These are phyloP conservation scores for Rhinocladiella mackenziei DNA, from an alignment of 2,329 filamentous ascomycete genomes.

Conservation along the genomic window DNA sequence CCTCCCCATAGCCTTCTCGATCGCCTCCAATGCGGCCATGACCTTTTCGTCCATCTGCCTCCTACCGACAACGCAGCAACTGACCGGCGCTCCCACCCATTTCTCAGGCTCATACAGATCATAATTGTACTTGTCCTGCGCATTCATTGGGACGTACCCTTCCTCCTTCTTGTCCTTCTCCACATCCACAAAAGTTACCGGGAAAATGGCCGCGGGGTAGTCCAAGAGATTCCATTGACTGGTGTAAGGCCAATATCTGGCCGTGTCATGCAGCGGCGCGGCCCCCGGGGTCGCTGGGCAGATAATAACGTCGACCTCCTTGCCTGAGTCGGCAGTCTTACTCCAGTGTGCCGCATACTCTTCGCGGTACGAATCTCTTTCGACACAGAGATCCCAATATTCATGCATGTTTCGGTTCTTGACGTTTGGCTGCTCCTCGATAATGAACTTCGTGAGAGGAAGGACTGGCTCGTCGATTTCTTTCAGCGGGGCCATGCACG, in stretches of 20 bases:
- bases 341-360: slow-evolving; percentile 48
- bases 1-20: slow-evolving; percentile 35
- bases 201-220: slow-evolving; percentile 61
- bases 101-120: slow-evolving; percentile 43
- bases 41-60: slow-evolving; percentile 55
- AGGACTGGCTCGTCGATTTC: slow-evolving; percentile 55
- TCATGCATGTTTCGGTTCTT: slow-evolving; percentile 42
- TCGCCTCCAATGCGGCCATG: slow-evolving; percentile 33
- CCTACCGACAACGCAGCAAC: slow-evolving; percentile 45
- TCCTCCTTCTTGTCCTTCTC: slow-evolving; percentile 37
- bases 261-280: slow-evolving; percentile 47
- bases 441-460: slow-evolving; percentile 57
- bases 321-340: slow-evolving; percentile 39
- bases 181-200: slow-evolving; percentile 48
- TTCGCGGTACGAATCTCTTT: slow-evolving; percentile 45
- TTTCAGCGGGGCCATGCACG: slow-evolving; percentile 49
- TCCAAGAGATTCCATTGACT: slow-evolving; percentile 66
- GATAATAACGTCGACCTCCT: slow-evolving; percentile 57
- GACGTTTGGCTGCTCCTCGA: slow-evolving; percentile 52
- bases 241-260: slow-evolving; percentile 63
- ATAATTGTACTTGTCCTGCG: slow-evolving; percentile 47
- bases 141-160: slow-evolving; percentile 23
- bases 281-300: slow-evolving; percentile 32
- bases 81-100: slow-evolving; percentile 49
- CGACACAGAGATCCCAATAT: slow-evolving; percentile 19